These are phyloP conservation scores for Fusarium mundagurra DNA, from an alignment of 2,329 filamentous ascomycete genomes.

Conservation along the genomic window DNA sequence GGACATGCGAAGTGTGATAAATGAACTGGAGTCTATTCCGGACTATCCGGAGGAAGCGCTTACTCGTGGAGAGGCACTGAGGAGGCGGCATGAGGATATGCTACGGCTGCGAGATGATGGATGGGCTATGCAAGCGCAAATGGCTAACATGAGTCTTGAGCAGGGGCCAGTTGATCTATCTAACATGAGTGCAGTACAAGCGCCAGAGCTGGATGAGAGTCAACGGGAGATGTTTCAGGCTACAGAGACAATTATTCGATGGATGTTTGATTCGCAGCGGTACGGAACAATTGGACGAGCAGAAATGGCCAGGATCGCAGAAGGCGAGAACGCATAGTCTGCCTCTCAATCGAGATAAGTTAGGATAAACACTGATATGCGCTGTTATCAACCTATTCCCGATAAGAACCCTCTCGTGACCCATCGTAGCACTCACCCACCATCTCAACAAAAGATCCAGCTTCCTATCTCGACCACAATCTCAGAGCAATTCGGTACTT, in stretches of 20 bases:
- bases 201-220: rapidly evolving
- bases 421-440: neutral
- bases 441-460: neutral
- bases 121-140: neutral
- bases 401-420: neutral
- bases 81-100: neutral
- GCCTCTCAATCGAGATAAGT: too few relatives aligned
- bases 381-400: neutral
- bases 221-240: neutral
- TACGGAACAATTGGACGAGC: neutral
- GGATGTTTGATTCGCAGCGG: neutral
- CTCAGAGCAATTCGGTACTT: neutral
- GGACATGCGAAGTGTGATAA: neutral
- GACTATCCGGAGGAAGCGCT: neutral
- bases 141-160: neutral
- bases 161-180: neutral
- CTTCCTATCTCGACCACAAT: neutral
- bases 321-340: neutral
- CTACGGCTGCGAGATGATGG: neutral
- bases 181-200: neutral
- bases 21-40: neutral
- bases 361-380: too few relatives aligned
- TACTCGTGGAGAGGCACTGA: neutral
- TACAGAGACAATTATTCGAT: neutral
- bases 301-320: neutral